Base-by-base conservation (phyloP, 2,329 filamentous ascomycete genomes). In the Fusarium fujikuroi region DNA sequence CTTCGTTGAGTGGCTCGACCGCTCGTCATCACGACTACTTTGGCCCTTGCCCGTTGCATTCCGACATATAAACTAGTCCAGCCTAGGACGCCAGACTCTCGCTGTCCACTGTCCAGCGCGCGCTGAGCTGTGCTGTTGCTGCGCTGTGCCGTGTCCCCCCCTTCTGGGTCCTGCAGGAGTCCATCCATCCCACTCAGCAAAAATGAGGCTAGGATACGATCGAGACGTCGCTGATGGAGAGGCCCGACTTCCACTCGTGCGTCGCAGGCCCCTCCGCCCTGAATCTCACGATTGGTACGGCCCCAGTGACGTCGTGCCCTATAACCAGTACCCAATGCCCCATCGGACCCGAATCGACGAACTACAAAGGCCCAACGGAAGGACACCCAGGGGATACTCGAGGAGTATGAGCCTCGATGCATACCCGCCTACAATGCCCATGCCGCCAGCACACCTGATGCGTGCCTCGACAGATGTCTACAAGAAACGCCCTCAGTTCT, bases 361-460 rank as follows among this genome's bases (percentile, higher is more conserved):
- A 74, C 64, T 81, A 81, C 79, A 81, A 78, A 81, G 79, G 63
- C 75, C 76, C 71, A 76, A 74, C 73, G 75, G 79, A 73, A 75
- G 76, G 72, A 75, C 79, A 53, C 72, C 74, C 63, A 76, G 72
- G 66, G 76, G 72, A 69, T 70, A 75, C 61, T 67, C 66, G 40
- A 78, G 73, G 68, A 80, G 76, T 70, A 60, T 77, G 69, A 80
- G 74, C 67, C 57, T 77, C 68, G 79, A 80, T 63, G 76, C 73
- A 63, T 74, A 76, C 60, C 75, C 76, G 61, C 76, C 75, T 54
- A 74, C 68, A 37, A 80, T 80, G 77, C 76, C 77, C 59, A 69
- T 69, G 63, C 77, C 77, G 66, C 76, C 74, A 53, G 68, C 77
- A 63, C 77, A 73, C 53, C 69, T 79, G 58, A 62, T 70, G 42